These are phyloP conservation scores for Graphiopsis chlorocephala DNA, from an alignment of 2,329 filamentous ascomycete genomes.

Conservation along the genomic window DNA sequence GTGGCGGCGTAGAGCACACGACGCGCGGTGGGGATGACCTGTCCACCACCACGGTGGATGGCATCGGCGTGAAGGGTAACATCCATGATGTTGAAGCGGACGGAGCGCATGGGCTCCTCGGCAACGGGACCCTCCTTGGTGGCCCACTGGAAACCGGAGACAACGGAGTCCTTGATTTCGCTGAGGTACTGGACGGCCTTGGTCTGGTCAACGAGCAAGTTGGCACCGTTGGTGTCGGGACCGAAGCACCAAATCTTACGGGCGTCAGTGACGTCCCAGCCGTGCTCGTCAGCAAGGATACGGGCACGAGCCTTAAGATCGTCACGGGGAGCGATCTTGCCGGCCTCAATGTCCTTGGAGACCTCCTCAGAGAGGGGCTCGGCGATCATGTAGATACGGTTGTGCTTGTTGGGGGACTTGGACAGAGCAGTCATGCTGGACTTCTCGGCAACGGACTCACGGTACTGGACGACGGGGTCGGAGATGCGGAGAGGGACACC, in stretches of 20 bases:
- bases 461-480: slow-evolving; percentile 97
- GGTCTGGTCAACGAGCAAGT: slow-evolving; percentile 98
- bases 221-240: slow-evolving; percentile 95
- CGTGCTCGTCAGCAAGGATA: slow-evolving; percentile 91
- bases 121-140: slow-evolving; percentile 94
- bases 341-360: slow-evolving; percentile 80
- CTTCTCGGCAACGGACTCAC: slow-evolving; percentile 82
- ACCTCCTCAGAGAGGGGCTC: slow-evolving; percentile 91
- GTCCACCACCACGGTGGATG: slow-evolving; percentile 98
- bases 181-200: slow-evolving; percentile 99
- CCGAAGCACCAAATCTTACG: slow-evolving; percentile 99
- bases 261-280: slow-evolving; percentile 99
- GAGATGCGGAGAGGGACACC: slow-evolving; percentile 97
- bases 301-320: slow-evolving; percentile 99
- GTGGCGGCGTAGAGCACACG: slow-evolving; percentile 94
- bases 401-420: slow-evolving; percentile 99
- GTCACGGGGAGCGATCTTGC: slow-evolving; percentile 92
- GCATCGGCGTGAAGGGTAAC: slow-evolving; percentile 99
- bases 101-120: slow-evolving; percentile 95
- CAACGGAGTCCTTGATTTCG: slow-evolving; percentile 99
- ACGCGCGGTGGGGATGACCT: slow-evolving; percentile 96
- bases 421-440: slow-evolving; percentile 96
- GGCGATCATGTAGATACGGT: slow-evolving; percentile 96
- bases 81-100: slow-evolving; percentile 99
- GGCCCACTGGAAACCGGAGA: slow-evolving; percentile 99